Percentiles rank a stretch among this genome's conserved stretches.
phyloP scores from a whole-genome alignment of 139 green algal genomes.

The Pseudopediastrum boryanum region DNA sequence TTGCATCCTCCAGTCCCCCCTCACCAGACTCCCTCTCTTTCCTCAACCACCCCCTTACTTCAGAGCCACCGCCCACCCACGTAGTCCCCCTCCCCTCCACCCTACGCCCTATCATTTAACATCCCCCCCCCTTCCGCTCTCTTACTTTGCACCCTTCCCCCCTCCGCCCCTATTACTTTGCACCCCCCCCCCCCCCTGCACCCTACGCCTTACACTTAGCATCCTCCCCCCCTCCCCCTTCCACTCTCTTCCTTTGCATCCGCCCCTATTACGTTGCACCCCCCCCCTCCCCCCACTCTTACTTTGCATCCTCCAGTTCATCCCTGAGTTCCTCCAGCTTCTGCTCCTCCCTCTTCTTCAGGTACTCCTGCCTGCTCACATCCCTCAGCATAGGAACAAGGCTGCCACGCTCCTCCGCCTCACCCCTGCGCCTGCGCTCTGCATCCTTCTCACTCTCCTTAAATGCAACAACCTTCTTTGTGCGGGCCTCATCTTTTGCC shows the following conservation, averaged over 20 bases:
- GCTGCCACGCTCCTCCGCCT: constrained; percentile 44
- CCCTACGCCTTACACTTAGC: background rate
- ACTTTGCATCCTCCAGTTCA: constrained; percentile 86
- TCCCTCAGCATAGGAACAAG: constrained; percentile 75
- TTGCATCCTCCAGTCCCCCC: too few relatives aligned
- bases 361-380: constrained; percentile 93
- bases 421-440: constrained; percentile 11
- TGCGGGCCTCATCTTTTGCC: constrained; percentile 71
- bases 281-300: constrained; percentile 44
- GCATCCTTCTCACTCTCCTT: constrained; percentile 64
- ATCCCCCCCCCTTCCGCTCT: too few relatives aligned
- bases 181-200: too few relatives aligned
- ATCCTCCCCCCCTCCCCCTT: background rate
- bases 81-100: too few relatives aligned
- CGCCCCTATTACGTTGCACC: too few relatives aligned
- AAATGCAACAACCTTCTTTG: constrained; percentile 70
- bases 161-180: too few relatives aligned
- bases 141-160: too few relatives aligned
- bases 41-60: too few relatives aligned
- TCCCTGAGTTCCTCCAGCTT: constrained; percentile 78
- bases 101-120: too few relatives aligned
- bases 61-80: too few relatives aligned
- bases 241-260: too few relatives aligned
- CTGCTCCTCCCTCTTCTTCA: constrained; percentile 92
- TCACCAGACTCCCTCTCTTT: too few relatives aligned